Evolutionary conservation across 2,329 filamentous ascomycete species (phyloP), one percentile per base, ranked within the genome.

Genomic region (Calonectria pauciramosa): DNA sequence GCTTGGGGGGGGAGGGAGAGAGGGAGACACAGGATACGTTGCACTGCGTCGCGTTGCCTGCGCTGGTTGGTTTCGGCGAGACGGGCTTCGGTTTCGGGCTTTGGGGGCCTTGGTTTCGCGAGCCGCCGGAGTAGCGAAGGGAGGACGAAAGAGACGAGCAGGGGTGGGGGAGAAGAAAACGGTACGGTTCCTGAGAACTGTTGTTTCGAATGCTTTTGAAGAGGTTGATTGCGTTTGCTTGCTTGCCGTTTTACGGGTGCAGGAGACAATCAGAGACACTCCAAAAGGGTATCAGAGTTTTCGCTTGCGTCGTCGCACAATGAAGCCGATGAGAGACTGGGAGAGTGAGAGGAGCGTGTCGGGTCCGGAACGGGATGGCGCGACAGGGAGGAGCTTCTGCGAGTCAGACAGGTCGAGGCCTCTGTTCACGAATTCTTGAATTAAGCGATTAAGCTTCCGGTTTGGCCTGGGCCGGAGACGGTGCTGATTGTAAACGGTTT

Each of bases 371-470:
- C 65, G 65, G 60, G 47, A 36, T 41, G 49, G 60, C 26, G 18
- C 67, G 49, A 51, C 51, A 64, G 36, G 44, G 51, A 60, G 38
- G 56, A 52, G 68, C 66, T 71, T 64, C 41, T 28, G 36, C 71
- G 74, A 73, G 59, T 73, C 73, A 79, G 72, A 51, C 60, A 54
- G 72, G 54, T 78, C 78, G 78, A 80, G 78, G 69, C 78, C 75
- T 71, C 68, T 23, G 60, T n/a, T 66, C 67, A 70, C 59, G 32
- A 23, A 38, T 67, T 14, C 30, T 64, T 59, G 56, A 56, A 64
- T 64, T 63, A 47, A 41, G 20, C 41, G 54, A 69, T 73, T 73
- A 73, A 73, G 59, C 71, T 73, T 73, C 66, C 59, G 56, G 47
- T 60, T 52, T 54, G 65, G 32, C 63, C 65, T 69, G 65, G 47